phyloP scores from a whole-genome alignment of 768 basidiomycete genomes.

The Rhizopogon vesiculosus region DNA sequence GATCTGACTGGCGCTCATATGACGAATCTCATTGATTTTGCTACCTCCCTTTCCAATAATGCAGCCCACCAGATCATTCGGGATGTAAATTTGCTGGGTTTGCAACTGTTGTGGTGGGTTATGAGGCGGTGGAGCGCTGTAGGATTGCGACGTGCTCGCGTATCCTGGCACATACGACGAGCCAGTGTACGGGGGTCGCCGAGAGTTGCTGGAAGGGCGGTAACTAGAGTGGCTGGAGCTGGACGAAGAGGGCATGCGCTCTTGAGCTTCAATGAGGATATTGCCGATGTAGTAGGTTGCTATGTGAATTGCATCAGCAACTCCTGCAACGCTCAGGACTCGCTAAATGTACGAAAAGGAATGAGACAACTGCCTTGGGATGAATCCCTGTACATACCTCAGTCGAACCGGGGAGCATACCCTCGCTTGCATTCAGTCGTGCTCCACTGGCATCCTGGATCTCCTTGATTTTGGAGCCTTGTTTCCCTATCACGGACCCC shows the following conservation, averaged over 20 bases:
- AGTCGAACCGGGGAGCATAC: conserved; percentile 98
- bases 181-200: conserved; percentile 42
- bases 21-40: conserved; percentile 98
- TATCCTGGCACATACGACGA: conserved; percentile 75
- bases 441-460: conserved; percentile 99
- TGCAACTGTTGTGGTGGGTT: conserved; percentile 73
- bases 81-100: conserved; percentile 98
- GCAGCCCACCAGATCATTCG: conserved; percentile 93
- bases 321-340: conserved; percentile 95
- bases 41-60: conserved; percentile 98
- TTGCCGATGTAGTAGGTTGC: conserved; percentile 99
- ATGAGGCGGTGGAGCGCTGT: conserved; percentile 40
- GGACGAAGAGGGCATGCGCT: conserved; percentile 65
- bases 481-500: conserved; percentile 98
- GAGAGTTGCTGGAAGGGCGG: conserved; percentile 59
- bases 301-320: conserved; percentile 98
- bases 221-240: conserved; percentile 53
- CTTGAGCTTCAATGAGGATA: conserved; percentile 91
- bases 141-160: conserved; percentile 38
- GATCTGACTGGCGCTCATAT: conserved; percentile 93
- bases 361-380: conserved; percentile 5
- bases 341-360: conserved; percentile 49
- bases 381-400: conserved; percentile 54
- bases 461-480: conserved; percentile 97
- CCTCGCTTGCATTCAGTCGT: conserved; percentile 92